Evolutionary conservation across 2,329 filamentous ascomycete genomes (phyloP), one percentile per base, ranked within the genome.

Genomic region (Botryotinia globosa): DNA sequence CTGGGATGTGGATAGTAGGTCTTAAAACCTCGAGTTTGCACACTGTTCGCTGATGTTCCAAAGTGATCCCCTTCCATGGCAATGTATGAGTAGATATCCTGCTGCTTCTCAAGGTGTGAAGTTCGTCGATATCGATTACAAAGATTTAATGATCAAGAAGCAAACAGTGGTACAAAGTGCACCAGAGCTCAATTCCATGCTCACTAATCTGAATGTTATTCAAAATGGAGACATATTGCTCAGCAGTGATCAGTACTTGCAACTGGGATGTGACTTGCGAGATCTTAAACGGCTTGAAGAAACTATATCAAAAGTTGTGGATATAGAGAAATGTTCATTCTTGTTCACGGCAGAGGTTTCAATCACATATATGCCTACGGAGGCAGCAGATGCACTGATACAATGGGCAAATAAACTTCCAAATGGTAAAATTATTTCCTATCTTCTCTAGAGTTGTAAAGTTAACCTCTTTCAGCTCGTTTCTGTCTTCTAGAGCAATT

Each of bases 401-500:
- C 80, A 85, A 68, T 98, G 94, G 94, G 91, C 92, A n/a, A 88
- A 89, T 71, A 88, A 83, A 18, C 84, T 97, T 67, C 87, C 89
- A 20, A 84, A 91, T 81, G 88, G 92, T 93, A 83, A 78, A 84
- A 10, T 48, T 54, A 18, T 39, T 7, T 42, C 4, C 10, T 14
- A 37, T 22, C 25, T 29, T 48, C 25, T 65, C 5, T 4, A 32
- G 10, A 65, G 56, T 37, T 62, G 16, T n/a, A 45, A n/a, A 39
- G 37, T 72, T 72, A 12, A 76, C 77, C 80, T 25, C n/a, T 39
- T 32, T 77, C 79, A 90, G 92, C 92, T 73, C 89, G 91, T 72
- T 97, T 98, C 80, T 96, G 92, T 78, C 85, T 98, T 9, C 83
- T 98, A 22, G 95, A 98, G 80, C 94, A 97, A 78, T 90, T 94